Base-by-base conservation (phyloP, 2,329 filamentous ascomycete species). In the Bipolaris cookei region DNA sequence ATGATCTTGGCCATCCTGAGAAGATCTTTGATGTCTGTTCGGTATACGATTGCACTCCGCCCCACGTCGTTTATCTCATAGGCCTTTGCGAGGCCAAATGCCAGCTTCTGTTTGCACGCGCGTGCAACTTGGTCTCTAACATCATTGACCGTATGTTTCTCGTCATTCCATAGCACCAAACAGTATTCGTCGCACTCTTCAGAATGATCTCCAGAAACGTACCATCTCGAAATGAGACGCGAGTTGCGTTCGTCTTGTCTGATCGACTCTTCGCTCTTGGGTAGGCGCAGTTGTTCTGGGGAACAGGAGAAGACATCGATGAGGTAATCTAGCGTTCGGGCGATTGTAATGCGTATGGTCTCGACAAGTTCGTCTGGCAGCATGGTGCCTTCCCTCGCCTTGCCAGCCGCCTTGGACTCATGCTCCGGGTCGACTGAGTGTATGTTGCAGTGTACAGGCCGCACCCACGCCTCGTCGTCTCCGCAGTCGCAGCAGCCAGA, bases 231-330 rank as follows among this genome's bases (percentile, higher is more conserved):
- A 6, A 85, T 87, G 32, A 98, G 80, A 18, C 93, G 85, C 14
- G 94, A 97, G 57, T 85, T 83, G 55, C 84, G 82, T 78, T 98
- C 95, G 75, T 99, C 95, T 60, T 88, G 83, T 53, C 86, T 79
- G 54, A 99, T 95, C 1, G 88, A 90, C 52, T 92, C 88, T 62
- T 88, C 86, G 0, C 92, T 90, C 80, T 98, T 99, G 7, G 88
- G 82, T 58, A 96, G 82, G 38, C 95, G 88, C 46, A 99, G 83
- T 77, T 99, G 94, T 78, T 99, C 96, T 0, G 96, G 96, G 1
- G 94, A 96, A 78, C 96, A 99, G 2, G 95, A 98, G 63, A 98
- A 92, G 59, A 99, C 92, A 79, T 99, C 95, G 79, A 94, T 97
- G 62, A 99, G 88, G 74, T 97, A 99, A 79, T 99, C 95, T 61